Evolutionary conservation across 768 basidiomycete species (phyloP).

Genomic region (Imleria badia): DNA sequence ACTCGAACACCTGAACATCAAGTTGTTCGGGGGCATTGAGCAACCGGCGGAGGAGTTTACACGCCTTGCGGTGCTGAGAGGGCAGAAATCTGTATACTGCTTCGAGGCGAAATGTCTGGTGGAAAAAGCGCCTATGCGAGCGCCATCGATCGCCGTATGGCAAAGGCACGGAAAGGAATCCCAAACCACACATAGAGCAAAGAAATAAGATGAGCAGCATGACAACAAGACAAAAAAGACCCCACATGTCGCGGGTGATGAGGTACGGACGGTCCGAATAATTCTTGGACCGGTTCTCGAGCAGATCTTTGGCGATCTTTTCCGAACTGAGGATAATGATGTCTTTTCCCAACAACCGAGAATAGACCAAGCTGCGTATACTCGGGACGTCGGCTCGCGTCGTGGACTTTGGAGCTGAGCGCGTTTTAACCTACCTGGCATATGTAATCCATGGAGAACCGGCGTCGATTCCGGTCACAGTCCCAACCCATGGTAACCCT

Average conservation of each 20-base stretch:
- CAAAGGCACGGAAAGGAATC: not conserved
- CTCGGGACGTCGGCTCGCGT: not conserved
- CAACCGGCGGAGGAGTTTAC: constrained; percentile 2
- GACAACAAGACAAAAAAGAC: not conserved
- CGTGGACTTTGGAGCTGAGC: not conserved
- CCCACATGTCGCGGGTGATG: not conserved
- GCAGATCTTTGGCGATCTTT: not conserved
- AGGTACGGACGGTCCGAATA: constrained; percentile 9
- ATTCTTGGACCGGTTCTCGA: constrained; percentile 6
- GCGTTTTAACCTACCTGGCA: not conserved
- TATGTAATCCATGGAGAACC: constrained; percentile 11
- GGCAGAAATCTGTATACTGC: not conserved
- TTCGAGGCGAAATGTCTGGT: constrained; percentile 1
- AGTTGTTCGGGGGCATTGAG: not conserved
- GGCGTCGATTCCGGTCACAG: not conserved
- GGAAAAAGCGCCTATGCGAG: constrained; percentile 11
- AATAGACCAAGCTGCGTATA: constrained; percentile 3
- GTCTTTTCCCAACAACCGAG: not conserved
- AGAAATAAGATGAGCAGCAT: not conserved
- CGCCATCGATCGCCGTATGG: constrained; percentile 13
- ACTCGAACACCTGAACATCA: constrained; percentile 6
- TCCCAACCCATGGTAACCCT: constrained; percentile 6
- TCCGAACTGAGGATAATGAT: constrained; percentile 15
- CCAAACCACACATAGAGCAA: not conserved
- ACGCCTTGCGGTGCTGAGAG: not conserved